Evolutionary conservation across 108 stramenopile genomes (phyloP).

Genomic region (Cyclostephanos invisitatus): DNA sequence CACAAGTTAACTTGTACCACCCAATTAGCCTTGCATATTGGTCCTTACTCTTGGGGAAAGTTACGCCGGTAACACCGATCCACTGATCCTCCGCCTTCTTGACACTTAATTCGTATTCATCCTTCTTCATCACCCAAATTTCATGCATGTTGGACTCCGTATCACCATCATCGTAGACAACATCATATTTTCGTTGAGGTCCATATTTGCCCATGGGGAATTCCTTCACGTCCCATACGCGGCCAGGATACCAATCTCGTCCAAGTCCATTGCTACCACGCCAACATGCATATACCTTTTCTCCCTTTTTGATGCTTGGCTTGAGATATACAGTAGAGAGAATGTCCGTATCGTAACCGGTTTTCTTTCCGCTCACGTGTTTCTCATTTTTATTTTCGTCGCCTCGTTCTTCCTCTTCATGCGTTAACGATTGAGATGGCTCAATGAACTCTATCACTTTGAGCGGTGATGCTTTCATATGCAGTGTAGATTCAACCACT

Average conservation of each 20-base stretch:
- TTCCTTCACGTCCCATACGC: conserved; percentile 3
- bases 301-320: conserved; percentile 5
- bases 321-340: background rate
- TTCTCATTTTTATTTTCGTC: background rate
- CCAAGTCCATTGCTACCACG: background rate
- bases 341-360: background rate
- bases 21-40: background rate
- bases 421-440: background rate
- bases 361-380: background rate
- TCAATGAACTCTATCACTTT: conserved; percentile 1
- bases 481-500: background rate
- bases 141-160: background rate
- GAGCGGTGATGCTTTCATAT: background rate
- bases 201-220: background rate
- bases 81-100: background rate
- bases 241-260: background rate
- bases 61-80: conserved; percentile 3
- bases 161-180: background rate
- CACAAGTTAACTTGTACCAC: background rate
- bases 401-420: background rate
- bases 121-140: conserved; percentile 1
- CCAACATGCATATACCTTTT: conserved; percentile 5
- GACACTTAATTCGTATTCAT: background rate
- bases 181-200: background rate
- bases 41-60: background rate